Evolutionary conservation across 495 filamentous ascomycete genomes (phyloP).

Genomic region (Talaromyces nanjingensis): DNA sequence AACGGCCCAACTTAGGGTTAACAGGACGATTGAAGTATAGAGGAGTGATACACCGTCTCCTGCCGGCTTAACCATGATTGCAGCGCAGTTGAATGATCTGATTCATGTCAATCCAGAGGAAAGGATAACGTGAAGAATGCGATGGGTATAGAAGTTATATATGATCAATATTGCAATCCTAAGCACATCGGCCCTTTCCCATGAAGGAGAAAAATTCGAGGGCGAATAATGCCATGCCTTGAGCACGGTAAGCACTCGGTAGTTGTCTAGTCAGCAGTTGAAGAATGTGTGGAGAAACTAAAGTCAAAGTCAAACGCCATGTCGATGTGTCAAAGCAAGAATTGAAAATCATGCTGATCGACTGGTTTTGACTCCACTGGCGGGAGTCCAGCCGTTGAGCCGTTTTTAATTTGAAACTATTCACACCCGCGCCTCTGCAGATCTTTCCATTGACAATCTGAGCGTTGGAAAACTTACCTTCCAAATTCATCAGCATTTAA

Average conservation of each 20-base stretch:
- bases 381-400: background rate
- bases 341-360: background rate
- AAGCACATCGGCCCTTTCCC: background rate
- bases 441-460: background rate
- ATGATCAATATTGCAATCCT: background rate
- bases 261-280: background rate
- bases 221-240: background rate
- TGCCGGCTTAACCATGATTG: conserved; percentile 2
- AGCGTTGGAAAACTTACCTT: background rate
- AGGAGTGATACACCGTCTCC: conserved; percentile 1
- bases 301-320: background rate
- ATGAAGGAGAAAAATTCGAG: background rate
- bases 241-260: background rate
- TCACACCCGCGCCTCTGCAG: background rate
- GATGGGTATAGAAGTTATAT: background rate
- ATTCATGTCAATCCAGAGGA: background rate
- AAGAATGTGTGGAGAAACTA: background rate
- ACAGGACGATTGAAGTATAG: conserved; percentile 5
- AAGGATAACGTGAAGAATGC: background rate
- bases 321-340: background rate
- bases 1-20: background rate
- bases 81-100: background rate
- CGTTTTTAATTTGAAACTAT: background rate
- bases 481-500: too few species aligned
- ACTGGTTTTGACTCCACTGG: background rate